These are phyloP conservation scores for Fusarium decemcellulare DNA, from an alignment of 2,329 filamentous ascomycete species.

Conservation along the genomic window DNA sequence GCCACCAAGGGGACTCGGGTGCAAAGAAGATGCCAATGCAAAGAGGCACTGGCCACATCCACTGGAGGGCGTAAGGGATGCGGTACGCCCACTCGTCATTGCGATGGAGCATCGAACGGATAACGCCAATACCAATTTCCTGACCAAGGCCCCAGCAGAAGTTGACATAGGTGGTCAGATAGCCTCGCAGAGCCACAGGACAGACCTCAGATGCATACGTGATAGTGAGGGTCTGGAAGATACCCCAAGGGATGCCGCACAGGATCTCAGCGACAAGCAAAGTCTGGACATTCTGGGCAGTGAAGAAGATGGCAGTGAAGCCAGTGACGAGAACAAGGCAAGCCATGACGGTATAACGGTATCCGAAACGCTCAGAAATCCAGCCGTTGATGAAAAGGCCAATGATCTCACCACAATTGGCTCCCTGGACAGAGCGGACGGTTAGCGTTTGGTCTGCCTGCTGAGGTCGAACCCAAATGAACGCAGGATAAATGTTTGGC, in stretches of 20 bases:
- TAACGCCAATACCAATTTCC: conserved; percentile 80
- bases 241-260: conserved; percentile 74
- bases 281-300: conserved; percentile 70
- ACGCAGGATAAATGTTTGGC: conserved; percentile 41
- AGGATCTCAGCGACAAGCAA: conserved; percentile 74
- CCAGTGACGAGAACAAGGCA: conserved; percentile 67
- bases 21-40: conserved; percentile 77
- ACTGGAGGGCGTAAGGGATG: conserved; percentile 81
- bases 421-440: conserved; percentile 56
- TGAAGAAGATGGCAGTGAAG: conserved; percentile 77
- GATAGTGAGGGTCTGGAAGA: conserved; percentile 71
- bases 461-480: not conserved
- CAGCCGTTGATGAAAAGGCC: conserved; percentile 77
- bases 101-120: conserved; percentile 76
- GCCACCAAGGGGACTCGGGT: conserved; percentile 82
- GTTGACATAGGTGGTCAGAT: conserved; percentile 82
- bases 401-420: conserved; percentile 74
- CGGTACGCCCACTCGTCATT: conserved; percentile 78
- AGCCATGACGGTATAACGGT: conserved; percentile 74
- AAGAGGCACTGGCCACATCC: conserved; percentile 82
- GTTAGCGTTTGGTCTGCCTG: conserved; percentile 16
- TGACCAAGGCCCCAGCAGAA: conserved; percentile 86
- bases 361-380: conserved; percentile 77
- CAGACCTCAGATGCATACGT: conserved; percentile 82
- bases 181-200: conserved; percentile 79